Base-by-base conservation (phyloP, 2,329 filamentous ascomycete genomes). In the Huntiella bhutanensis region DNA sequence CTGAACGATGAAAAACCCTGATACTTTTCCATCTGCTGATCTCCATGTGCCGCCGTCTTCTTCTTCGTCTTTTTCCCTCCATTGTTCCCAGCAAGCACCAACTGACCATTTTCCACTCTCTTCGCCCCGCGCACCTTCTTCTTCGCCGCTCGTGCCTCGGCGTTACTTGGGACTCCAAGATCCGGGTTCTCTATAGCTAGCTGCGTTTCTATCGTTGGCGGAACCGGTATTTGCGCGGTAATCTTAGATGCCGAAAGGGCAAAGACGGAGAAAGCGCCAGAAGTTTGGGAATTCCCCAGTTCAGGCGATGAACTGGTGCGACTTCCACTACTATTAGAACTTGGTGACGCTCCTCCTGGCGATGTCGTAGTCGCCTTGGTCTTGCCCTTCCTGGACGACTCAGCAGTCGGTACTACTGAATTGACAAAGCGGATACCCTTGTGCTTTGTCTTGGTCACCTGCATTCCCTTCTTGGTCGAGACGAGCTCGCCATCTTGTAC, bases 401-500 rank as follows among this genome's bases (percentile, higher is more conserved):
- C 37, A 19, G 43, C 36, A 11, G 53, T 37, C 7, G 51, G 45
- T 8, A 51, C 49, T 15, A 53, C 53, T n/a, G 59, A 50, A 51
- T 64, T 64, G 47, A 64, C 62, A 47, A 64, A 64, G 4, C 59
- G 61, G 16, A 56, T 55, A 32, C 61, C 61, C 47, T 61, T 58
- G 51, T 62, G 59, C 51, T 60, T 63, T 46, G 62, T 58, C 51
- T 62, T 61, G 16, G 61, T 61, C 10, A 64, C 60, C 50, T 62
- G 60, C 39, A 64, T 54, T 6, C 62, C 62, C 32, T 60, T 57
- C 19, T 60, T 55, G 0, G 60, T 64, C 33, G 60, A 59, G 43
- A 63, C 57, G 36, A 64, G 53, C 35, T 58, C 55, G 17, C 62
- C 61, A 49, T 59, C 57, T 46, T 56, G 56, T 33, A 64, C 51